Percentiles rank a stretch among this genome's conserved stretches.
Conservation (phyloP, 208 protist genomes). For the Trypanosoma vivax region DNA sequence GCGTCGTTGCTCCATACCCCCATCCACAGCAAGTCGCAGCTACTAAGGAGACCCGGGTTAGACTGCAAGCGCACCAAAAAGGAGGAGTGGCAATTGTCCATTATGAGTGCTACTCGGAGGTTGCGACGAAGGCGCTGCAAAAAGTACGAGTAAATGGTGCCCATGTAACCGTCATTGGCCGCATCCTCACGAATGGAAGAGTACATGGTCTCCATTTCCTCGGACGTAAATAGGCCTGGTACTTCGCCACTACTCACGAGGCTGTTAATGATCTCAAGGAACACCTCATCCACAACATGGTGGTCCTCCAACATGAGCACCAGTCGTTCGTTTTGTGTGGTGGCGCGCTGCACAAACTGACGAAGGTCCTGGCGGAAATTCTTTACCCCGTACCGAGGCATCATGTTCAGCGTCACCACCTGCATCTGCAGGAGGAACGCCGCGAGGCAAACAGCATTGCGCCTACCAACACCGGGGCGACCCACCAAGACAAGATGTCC, state of each 20-base stretch:
- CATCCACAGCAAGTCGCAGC: slow-evolving; percentile 94
- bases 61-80: slow-evolving; percentile 89
- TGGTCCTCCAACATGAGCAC: slow-evolving; percentile 95
- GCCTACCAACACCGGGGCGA: slow-evolving; percentile 84
- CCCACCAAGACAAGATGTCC: slow-evolving; percentile 93
- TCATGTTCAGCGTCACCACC: slow-evolving; percentile 86
- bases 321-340: slow-evolving; percentile 81
- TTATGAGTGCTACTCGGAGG: slow-evolving; percentile 90
- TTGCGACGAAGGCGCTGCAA: slow-evolving; percentile 82
- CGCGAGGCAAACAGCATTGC: slow-evolving; percentile 75
- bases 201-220: slow-evolving; percentile 95
- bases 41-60: slow-evolving; percentile 93
- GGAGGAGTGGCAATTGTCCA: slow-evolving; percentile 87
- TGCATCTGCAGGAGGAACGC: slow-evolving; percentile 85
- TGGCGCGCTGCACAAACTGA: slow-evolving; percentile 73
- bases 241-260: slow-evolving; percentile 90
- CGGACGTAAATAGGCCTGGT: slow-evolving; percentile 93
- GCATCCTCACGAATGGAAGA: slow-evolving; percentile 85
- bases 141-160: slow-evolving; percentile 81
- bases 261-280: slow-evolving; percentile 96
- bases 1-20: slow-evolving; percentile 87
- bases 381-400: slow-evolving; percentile 86
- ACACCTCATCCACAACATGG: slow-evolving; percentile 94
- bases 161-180: slow-evolving; percentile 75
- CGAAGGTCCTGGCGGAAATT: slow-evolving; percentile 83